Conservation (phyloP, 2,329 filamentous ascomycete genomes). For the Emericellopsis atlantica region DNA sequence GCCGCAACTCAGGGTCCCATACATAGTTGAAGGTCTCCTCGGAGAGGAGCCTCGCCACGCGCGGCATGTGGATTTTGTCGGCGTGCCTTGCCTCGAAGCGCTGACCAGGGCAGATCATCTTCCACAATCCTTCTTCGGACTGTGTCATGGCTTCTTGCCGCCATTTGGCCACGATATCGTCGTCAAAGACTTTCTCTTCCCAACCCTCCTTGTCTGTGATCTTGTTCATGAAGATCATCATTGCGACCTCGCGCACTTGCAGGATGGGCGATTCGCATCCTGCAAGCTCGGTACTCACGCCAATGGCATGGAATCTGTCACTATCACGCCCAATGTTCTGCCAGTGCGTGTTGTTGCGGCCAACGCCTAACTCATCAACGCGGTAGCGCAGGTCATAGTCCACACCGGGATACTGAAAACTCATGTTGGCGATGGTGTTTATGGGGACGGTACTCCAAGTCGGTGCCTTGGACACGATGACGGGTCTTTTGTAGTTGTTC, state of each 20-base stretch:
- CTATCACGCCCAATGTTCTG: background rate
- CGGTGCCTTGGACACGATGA: no score
- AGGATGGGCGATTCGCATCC: background rate
- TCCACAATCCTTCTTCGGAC: background rate
- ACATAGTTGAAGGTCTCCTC: background rate
- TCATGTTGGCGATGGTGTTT: background rate
- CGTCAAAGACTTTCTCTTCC: constrained; percentile 8
- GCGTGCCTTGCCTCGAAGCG: background rate
- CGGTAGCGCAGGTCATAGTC: background rate
- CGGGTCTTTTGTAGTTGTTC: no score
- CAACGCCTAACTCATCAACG: background rate
- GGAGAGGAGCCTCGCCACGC: background rate
- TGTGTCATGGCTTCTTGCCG: constrained; percentile 5
- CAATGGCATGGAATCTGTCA: background rate
- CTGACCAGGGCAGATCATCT: background rate
- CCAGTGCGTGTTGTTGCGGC: background rate
- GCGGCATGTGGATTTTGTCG: background rate
- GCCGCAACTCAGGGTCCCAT: background rate
- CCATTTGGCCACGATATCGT: constrained; percentile 8
- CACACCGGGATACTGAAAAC: background rate
- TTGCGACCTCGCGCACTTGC: constrained; percentile 5
- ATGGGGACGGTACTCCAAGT: background rate
- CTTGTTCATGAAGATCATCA: constrained; percentile 10
- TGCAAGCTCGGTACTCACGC: background rate
- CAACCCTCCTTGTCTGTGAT: constrained; percentile 10